These are phyloP conservation scores for Tetrahymena thermophila DNA, from an alignment of 73 alveolate genomes.

Conservation along the genomic window DNA sequence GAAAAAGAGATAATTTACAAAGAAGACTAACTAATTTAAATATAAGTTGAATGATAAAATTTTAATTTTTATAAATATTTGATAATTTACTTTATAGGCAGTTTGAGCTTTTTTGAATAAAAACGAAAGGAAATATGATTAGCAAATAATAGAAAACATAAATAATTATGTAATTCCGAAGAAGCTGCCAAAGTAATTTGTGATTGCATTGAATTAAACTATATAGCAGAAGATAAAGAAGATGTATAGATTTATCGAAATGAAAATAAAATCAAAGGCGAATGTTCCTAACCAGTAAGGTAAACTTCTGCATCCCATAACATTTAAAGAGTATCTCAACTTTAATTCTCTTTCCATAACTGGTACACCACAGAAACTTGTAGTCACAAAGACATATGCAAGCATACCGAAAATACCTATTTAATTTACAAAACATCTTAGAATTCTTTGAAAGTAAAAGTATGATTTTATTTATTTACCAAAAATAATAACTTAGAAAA, in stretches of 20 bases:
- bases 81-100: neutral
- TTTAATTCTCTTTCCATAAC: constrained; percentile 4
- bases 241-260: neutral
- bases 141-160: neutral
- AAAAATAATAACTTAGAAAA: neutral
- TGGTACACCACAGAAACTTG: neutral
- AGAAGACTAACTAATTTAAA: neutral
- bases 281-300: constrained; percentile 41
- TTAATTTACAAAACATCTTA: neutral
- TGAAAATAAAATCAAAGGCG: constrained; percentile 17
- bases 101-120: constrained; percentile 3
- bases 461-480: neutral
- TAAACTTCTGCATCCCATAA: constrained; percentile 31
- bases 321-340: constrained; percentile 23
- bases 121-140: constrained; percentile 4
- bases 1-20: neutral
- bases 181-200: constrained; percentile 10
- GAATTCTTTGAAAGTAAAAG: no score
- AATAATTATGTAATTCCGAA: neutral
- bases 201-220: neutral
- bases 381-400: neutral
- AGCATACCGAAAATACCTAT: neutral
- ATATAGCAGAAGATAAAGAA: constrained; percentile 13
- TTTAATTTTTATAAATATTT: neutral
- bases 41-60: neutral